phyloP scores from a whole-genome alignment of 2,329 filamentous ascomycete genomes.

The Zarea fungicola region DNA sequence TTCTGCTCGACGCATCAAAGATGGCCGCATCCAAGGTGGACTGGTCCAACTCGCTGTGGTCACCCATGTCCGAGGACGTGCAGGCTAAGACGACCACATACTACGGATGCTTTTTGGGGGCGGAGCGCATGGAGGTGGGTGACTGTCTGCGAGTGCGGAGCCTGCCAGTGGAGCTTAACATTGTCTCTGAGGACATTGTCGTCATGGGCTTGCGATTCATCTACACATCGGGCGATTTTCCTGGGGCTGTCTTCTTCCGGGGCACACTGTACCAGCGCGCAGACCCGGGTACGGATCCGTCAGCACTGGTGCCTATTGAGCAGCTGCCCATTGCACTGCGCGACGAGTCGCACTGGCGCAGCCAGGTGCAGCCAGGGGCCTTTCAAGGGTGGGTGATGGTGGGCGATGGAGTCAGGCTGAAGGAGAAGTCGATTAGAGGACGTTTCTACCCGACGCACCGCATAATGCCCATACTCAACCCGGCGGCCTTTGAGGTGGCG shows the following conservation, averaged over 20 bases:
- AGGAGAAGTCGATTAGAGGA: conserved; percentile 45
- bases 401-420: conserved; percentile 40
- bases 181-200: conserved; percentile 24
- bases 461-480: conserved; percentile 46
- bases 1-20: conserved; percentile 47
- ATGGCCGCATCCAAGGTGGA: conserved; percentile 45
- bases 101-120: conserved; percentile 46
- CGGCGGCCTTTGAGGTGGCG: conserved; percentile 31
- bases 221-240: conserved; percentile 30
- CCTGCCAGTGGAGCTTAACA: conserved; percentile 31
- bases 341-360: conserved; percentile 36
- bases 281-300: conserved; percentile 20
- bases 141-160: conserved; percentile 45
- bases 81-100: conserved; percentile 32
- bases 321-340: conserved; percentile 36
- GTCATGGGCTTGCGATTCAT: conserved; percentile 38
- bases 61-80: conserved; percentile 25
- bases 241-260: conserved; percentile 34
- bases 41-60: conserved; percentile 46
- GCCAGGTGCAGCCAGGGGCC: conserved; percentile 26
- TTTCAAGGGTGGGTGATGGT: conserved; percentile 37
- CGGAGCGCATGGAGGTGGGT: conserved; percentile 42
- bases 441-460: conserved; percentile 54
- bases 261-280: conserved; percentile 36
- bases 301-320: conserved; percentile 29